These are phyloP conservation scores for Tetratostichococcus sp. DNA, from an alignment of 139 green algal species.

Conservation along the genomic window DNA sequence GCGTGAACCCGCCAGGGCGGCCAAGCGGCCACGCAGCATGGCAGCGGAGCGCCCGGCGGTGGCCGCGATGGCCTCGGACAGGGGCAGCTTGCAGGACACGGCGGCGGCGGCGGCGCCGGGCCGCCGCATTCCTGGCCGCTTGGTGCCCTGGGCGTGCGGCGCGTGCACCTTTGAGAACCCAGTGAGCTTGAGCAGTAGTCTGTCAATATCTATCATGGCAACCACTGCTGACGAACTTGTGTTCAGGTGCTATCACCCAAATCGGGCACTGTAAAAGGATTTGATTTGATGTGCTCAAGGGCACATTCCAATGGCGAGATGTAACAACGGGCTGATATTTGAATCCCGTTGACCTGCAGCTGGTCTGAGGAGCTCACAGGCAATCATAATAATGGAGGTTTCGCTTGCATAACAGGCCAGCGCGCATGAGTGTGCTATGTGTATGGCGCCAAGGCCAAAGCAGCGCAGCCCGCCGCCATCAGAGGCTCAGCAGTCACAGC, in stretches of 20 bases:
- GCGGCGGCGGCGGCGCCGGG: conserved; percentile 10
- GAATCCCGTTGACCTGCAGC: too few species aligned
- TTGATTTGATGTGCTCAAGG: too few species aligned
- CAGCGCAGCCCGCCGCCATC: background rate
- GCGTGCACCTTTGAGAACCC: conserved; percentile 40
- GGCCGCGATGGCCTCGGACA: background rate
- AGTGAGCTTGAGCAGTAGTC: background rate
- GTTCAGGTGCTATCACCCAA: too few species aligned
- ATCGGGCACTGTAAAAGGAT: too few species aligned
- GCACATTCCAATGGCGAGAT: too few species aligned
- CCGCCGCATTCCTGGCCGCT: conserved; percentile 25
- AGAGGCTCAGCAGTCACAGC: background rate
- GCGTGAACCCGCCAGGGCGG: background rate
- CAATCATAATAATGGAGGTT: too few species aligned
- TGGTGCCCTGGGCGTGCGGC: conserved; percentile 34
- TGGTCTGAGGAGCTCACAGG: too few species aligned
- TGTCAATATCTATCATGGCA: too few species aligned
- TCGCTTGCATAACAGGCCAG: too few species aligned
- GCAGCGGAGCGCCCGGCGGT: background rate
- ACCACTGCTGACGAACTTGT: too few species aligned
- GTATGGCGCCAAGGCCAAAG: background rate
- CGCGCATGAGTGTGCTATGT: background rate
- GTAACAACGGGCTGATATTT: too few species aligned
- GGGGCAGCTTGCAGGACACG: conserved; percentile 1
- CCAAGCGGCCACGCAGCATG: background rate